A percentile compares a stretch with the other conserved stretches of the same genome.
These are phyloP conservation scores for Osmozyma mogii DNA, from an alignment of 805 yeast species.

Conservation along the genomic window DNA sequence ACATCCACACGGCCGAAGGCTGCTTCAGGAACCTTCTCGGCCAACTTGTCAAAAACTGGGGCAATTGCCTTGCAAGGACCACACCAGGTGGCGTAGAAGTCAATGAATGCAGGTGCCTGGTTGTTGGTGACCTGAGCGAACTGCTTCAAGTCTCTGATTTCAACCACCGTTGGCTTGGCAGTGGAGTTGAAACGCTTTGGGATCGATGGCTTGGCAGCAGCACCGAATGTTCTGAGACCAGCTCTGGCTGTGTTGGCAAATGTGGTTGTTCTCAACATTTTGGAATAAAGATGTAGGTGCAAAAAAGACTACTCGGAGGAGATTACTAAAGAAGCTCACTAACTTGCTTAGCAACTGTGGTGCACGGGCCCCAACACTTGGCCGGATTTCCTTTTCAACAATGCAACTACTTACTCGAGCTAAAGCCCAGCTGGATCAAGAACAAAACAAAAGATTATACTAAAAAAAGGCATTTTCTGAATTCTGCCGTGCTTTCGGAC, in stretches of 20 bases:
- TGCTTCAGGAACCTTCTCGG: conserved; percentile 40
- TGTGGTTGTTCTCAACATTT: conserved; percentile 7
- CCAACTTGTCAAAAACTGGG: conserved; percentile 42
- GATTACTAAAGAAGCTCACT: not conserved
- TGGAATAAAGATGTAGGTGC: not conserved
- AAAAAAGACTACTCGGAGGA: not conserved
- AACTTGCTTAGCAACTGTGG: not conserved
- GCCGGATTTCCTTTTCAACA: too few species aligned
- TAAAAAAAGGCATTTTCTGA: too few species aligned
- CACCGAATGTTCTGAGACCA: not conserved
- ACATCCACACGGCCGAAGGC: conserved; percentile 66
- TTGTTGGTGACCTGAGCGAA: conserved; percentile 17
- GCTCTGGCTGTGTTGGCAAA: not conserved
- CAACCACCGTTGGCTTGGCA: conserved; percentile 17
- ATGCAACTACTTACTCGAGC: too few species aligned
- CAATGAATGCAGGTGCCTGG: too few species aligned
- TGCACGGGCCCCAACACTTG: too few species aligned
- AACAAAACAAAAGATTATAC: too few species aligned
- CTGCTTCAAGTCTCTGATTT: conserved; percentile 19
- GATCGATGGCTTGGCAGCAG: too few species aligned
- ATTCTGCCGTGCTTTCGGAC: too few species aligned
- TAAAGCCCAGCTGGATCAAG: too few species aligned
- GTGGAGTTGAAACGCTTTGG: conserved; percentile 11
- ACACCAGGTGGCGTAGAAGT: conserved; percentile 70
- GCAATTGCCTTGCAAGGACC: conserved; percentile 73